Percentiles rank a stretch among this genome's conserved stretches.
Evolutionary conservation across 108 stramenopile genomes (phyloP).

Genomic region (Cyclotella kingstonii): DNA sequence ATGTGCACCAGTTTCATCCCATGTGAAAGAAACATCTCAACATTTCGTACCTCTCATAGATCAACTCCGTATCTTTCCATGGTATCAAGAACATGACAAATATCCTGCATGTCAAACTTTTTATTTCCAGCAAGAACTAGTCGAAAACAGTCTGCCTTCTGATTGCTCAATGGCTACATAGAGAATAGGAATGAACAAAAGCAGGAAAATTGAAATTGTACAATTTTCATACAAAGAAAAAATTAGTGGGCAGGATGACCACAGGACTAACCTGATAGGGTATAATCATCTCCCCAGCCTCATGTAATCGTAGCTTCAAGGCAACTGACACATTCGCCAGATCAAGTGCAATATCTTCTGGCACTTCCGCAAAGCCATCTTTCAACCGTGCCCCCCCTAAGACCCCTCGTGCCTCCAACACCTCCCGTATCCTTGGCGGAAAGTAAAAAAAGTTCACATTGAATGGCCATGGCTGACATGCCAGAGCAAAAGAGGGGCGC

Average conservation of each 20-base stretch:
- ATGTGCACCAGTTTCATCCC: too few relatives aligned
- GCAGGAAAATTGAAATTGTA: not conserved
- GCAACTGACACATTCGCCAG: slow-evolving; percentile 43
- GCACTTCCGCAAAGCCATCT: slow-evolving; percentile 32
- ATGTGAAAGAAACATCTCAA: too few relatives aligned
- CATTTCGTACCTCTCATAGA: too few relatives aligned
- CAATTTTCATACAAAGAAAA: not conserved
- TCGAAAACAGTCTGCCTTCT: slow-evolving; percentile 57
- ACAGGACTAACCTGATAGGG: slow-evolving; percentile 38
- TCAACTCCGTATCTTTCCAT: slow-evolving; percentile 56
- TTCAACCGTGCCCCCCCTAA: not conserved
- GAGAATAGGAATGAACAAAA: not conserved
- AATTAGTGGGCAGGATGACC: not conserved
- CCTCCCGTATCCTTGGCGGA: slow-evolving; percentile 44
- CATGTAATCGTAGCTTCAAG: slow-evolving; percentile 47
- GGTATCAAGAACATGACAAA: slow-evolving; percentile 39
- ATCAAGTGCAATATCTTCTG: slow-evolving; percentile 45
- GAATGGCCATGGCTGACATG: slow-evolving; percentile 53
- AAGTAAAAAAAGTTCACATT: slow-evolving; percentile 67
- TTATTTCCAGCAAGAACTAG: slow-evolving; percentile 55
- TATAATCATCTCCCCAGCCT: slow-evolving; percentile 54
- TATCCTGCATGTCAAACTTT: slow-evolving; percentile 37
- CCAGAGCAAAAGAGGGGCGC: slow-evolving; percentile 43
- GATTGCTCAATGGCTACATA: slow-evolving; percentile 44
- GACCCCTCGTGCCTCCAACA: slow-evolving; percentile 17